These are phyloP conservation scores for Coemansia sp. DNA, from an alignment of 371 early-diverging fungal genomes.

Conservation along the genomic window DNA sequence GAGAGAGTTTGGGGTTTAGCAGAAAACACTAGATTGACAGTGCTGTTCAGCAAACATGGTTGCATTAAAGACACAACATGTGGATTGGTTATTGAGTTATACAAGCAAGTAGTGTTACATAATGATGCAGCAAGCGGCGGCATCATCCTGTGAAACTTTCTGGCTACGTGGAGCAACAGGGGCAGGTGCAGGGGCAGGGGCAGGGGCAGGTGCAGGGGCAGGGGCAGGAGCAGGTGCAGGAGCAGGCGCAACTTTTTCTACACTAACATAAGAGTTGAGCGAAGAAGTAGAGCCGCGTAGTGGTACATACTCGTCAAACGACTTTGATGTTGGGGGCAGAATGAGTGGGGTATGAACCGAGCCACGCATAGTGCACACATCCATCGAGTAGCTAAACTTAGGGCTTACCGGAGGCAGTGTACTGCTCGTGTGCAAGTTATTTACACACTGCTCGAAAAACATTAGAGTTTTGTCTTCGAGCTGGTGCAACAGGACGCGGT, in stretches of 20 bases:
- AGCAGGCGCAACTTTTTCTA: neutral
- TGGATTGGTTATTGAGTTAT: too few relatives aligned
- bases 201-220: neutral
- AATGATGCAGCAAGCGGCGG: neutral
- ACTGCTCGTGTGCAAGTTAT: neutral
- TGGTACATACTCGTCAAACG: neutral
- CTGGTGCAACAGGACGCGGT: neutral
- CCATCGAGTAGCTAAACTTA: neutral
- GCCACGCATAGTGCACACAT: neutral
- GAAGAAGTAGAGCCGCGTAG: conserved; percentile 1
- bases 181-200: neutral
- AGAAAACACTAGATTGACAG: too few relatives aligned
- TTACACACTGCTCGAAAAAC: conserved; percentile 1
- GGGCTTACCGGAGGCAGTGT: conserved; percentile 1
- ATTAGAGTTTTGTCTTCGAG: neutral
- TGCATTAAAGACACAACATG: too few relatives aligned
- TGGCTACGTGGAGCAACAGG: neutral
- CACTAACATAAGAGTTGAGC: neutral
- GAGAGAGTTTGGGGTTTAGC: too few relatives aligned
- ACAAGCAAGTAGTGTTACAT: neutral
- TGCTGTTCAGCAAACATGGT: too few relatives aligned
- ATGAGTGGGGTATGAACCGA: neutral
- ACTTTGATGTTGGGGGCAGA: neutral
- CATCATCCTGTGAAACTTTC: neutral
- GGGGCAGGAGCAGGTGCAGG: neutral